These are phyloP conservation scores for Trebouxia sp. DNA, from an alignment of 139 green algal genomes.

Conservation along the genomic window DNA sequence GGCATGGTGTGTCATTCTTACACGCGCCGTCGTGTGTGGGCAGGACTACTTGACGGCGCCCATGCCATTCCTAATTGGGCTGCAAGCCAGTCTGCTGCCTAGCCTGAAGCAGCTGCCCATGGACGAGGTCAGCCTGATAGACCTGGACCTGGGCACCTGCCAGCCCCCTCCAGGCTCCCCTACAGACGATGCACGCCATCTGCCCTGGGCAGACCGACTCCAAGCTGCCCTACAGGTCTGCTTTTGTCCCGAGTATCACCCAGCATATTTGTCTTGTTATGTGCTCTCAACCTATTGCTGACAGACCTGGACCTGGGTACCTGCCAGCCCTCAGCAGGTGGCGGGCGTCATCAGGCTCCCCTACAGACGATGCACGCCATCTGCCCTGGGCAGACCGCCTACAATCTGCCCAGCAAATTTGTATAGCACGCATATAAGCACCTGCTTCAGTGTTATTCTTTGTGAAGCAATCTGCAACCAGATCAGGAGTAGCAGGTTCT, in stretches of 20 bases:
- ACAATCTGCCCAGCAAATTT: constrained; percentile 39
- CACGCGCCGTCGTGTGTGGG: neutral
- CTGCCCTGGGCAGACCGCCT: constrained; percentile 67
- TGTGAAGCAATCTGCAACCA: no score
- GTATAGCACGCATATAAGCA: no score
- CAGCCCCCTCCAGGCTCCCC: constrained; percentile 44
- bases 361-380: constrained; percentile 56
- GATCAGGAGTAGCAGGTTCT: no score
- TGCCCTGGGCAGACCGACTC: constrained; percentile 66
- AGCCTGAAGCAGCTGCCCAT: constrained; percentile 56
- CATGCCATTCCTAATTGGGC: constrained; percentile 82
- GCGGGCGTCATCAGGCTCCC: no score
- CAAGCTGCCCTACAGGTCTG: constrained; percentile 40
- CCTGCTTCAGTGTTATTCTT: no score
- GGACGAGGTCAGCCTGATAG: constrained; percentile 64
- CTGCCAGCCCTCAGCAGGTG: constrained; percentile 42
- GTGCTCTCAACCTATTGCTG: neutral
- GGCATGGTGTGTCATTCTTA: no score
- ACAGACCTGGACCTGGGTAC: constrained; percentile 66
- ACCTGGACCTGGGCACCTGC: constrained; percentile 61
- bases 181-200: constrained; percentile 57
- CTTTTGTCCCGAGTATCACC: neutral
- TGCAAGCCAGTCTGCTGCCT: constrained; percentile 63
- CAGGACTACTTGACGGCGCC: constrained; percentile 79
- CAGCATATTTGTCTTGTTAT: neutral